phyloP scores from a whole-genome alignment of 768 basidiomycete genomes.

The Xerocomus brunneocitrinus region DNA sequence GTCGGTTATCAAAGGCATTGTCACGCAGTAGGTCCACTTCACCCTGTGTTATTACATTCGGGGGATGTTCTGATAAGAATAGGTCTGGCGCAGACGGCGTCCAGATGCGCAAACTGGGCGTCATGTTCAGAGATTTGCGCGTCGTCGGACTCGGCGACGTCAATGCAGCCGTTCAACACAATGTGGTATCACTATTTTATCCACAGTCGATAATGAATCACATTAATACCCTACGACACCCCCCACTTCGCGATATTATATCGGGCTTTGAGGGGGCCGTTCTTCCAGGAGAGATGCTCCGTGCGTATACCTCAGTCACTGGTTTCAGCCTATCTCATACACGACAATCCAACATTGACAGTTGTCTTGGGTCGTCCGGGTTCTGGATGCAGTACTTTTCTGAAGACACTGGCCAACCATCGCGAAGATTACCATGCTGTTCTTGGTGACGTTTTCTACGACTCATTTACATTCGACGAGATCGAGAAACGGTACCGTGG shows the following conservation, averaged over 20 bases:
- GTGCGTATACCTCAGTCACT: slow-evolving; percentile 40
- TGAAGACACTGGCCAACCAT: slow-evolving; percentile 50
- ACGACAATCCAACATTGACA: slow-evolving; percentile 18
- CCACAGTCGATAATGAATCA: slow-evolving; percentile 35
- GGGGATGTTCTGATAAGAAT: background rate
- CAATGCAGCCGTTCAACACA: slow-evolving; percentile 41
- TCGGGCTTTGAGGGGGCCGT: slow-evolving; percentile 60
- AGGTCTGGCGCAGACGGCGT: slow-evolving; percentile 34
- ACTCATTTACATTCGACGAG: slow-evolving; percentile 41
- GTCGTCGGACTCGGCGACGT: slow-evolving; percentile 46
- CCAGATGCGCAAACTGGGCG: slow-evolving; percentile 41
- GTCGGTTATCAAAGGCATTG: slow-evolving; percentile 12
- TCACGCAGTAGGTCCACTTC: slow-evolving; percentile 8
- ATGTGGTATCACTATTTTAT: slow-evolving; percentile 50
- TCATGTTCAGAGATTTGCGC: slow-evolving; percentile 46
- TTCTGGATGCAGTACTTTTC: slow-evolving; percentile 48
- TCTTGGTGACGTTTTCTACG: slow-evolving; percentile 40
- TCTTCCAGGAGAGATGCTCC: slow-evolving; percentile 70
- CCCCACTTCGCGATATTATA: slow-evolving; percentile 60
- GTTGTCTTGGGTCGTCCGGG: slow-evolving; percentile 84
- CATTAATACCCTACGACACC: slow-evolving; percentile 48
- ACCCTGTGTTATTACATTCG: background rate
- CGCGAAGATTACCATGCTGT: slow-evolving; percentile 39
- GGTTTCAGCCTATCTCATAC: background rate
- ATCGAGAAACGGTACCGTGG: slow-evolving; percentile 46